Evolutionary conservation across 2,329 filamentous ascomycete genomes (phyloP).

Genomic region (Microsporum ferrugineum): DNA sequence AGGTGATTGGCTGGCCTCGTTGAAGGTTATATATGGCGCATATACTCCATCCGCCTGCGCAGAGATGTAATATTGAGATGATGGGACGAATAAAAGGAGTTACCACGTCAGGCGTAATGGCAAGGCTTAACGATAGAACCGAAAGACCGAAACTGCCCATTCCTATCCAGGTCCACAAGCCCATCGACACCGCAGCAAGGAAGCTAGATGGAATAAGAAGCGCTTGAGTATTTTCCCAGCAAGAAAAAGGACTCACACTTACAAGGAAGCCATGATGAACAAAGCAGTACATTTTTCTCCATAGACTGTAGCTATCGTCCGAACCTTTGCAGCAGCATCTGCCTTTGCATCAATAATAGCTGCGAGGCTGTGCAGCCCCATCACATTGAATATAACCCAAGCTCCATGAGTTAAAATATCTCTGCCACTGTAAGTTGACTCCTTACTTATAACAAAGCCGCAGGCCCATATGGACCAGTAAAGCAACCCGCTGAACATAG

Average conservation of each 20-base stretch:
- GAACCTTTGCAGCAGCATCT: background rate
- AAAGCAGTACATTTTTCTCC: background rate
- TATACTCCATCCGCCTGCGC: background rate
- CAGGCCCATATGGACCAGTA: background rate
- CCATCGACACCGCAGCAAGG: background rate
- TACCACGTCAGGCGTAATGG: background rate
- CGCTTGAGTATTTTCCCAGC: background rate
- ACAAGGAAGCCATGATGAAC: background rate
- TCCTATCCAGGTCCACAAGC: background rate
- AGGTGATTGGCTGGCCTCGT: background rate
- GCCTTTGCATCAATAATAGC: background rate
- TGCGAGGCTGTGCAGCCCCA: background rate
- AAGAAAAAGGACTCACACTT: background rate
- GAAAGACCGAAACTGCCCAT: background rate
- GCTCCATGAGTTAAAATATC: background rate
- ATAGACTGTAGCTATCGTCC: background rate
- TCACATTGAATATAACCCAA: background rate
- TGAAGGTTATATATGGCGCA: background rate
- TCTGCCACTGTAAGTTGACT: background rate
- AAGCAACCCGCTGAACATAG: background rate
- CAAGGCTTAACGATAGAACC: background rate
- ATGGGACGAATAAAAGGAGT: background rate
- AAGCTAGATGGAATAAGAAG: background rate
- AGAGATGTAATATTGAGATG: background rate
- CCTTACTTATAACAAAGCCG: background rate